Percentiles rank a stretch among this genome's conserved stretches.
Evolutionary conservation across 163 green algal genomes (phyloP).

Genomic region (Picocystis sp.): DNA sequence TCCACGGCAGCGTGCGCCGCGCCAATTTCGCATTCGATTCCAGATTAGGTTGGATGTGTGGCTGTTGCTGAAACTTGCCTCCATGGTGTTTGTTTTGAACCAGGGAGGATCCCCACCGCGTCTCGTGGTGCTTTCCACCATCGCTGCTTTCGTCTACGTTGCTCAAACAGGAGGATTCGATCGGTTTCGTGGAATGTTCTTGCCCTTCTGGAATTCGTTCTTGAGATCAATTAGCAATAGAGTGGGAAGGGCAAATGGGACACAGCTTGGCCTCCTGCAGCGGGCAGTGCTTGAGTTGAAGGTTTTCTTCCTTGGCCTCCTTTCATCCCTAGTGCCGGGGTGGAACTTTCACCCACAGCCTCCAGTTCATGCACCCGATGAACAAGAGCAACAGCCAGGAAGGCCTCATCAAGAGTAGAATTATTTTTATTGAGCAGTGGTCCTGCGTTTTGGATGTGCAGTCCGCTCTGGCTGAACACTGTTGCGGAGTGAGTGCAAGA

Average conservation of each 20-base stretch:
- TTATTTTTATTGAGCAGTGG: neutral
- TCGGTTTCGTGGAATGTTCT: too few species aligned
- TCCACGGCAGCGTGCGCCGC: too few species aligned
- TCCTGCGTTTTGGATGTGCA: neutral
- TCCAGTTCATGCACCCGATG: neutral
- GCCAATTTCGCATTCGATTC: too few species aligned
- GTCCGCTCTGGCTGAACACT: constrained; percentile 15
- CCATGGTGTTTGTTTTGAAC: constrained; percentile 20
- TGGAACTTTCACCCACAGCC: constrained; percentile 12
- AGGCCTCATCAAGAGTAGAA: neutral
- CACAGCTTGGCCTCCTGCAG: too few species aligned
- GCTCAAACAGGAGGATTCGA: neutral
- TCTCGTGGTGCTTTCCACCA: constrained; percentile 8
- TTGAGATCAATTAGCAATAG: too few species aligned
- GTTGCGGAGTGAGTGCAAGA: neutral
- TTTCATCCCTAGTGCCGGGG: constrained; percentile 12
- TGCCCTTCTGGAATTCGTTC: too few species aligned
- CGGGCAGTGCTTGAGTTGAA: neutral
- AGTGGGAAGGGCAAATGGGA: too few species aligned
- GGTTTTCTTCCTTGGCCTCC: constrained; percentile 14
- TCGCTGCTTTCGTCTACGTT: constrained; percentile 15
- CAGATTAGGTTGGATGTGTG: constrained; percentile 11
- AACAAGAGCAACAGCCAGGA: neutral
- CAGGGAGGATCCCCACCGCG: constrained; percentile 7
- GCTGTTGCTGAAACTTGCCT: constrained; percentile 17